Evolutionary conservation across 768 basidiomycete genomes (phyloP).

Genomic region (Russula ochroleuca): DNA sequence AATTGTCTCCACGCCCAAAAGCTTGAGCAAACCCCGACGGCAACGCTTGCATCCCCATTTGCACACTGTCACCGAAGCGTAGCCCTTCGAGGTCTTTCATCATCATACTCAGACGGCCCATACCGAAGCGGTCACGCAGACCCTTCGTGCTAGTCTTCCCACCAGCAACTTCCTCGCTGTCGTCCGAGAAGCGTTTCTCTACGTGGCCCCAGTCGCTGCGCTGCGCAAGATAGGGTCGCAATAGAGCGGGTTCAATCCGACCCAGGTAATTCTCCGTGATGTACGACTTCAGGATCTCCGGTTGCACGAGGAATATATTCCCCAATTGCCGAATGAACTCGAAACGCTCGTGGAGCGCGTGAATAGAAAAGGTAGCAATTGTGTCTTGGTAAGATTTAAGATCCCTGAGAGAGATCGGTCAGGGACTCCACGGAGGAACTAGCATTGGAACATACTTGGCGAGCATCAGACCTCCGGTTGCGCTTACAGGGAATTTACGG

Average conservation of each 20-base stretch:
- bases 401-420: constrained; percentile 52
- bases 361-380: constrained; percentile 75
- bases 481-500: constrained; percentile 93
- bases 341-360: constrained; percentile 87
- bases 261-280: constrained; percentile 93
- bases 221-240: constrained; percentile 87
- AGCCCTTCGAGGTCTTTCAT: constrained; percentile 83
- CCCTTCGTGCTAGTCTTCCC: constrained; percentile 47
- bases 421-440: too few relatives aligned
- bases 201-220: constrained; percentile 89
- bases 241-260: constrained; percentile 77
- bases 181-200: constrained; percentile 63
- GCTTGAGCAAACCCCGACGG: constrained; percentile 50
- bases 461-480: constrained; percentile 95
- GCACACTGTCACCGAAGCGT: constrained; percentile 50
- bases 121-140: constrained; percentile 55
- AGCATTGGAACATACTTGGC: constrained; percentile 67
- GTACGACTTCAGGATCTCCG: constrained; percentile 92
- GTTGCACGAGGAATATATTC: constrained; percentile 93
- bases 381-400: constrained; percentile 95
- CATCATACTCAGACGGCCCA: constrained; percentile 74
- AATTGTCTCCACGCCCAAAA: constrained; percentile 33
- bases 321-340: constrained; percentile 97
- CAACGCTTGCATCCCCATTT: constrained; percentile 54
- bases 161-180: constrained; percentile 37